Percentiles rank a stretch among this genome's conserved stretches.
These are phyloP conservation scores for Populus hybrid DNA, from an alignment of 441 rosid genomes.

Conservation along the genomic window DNA sequence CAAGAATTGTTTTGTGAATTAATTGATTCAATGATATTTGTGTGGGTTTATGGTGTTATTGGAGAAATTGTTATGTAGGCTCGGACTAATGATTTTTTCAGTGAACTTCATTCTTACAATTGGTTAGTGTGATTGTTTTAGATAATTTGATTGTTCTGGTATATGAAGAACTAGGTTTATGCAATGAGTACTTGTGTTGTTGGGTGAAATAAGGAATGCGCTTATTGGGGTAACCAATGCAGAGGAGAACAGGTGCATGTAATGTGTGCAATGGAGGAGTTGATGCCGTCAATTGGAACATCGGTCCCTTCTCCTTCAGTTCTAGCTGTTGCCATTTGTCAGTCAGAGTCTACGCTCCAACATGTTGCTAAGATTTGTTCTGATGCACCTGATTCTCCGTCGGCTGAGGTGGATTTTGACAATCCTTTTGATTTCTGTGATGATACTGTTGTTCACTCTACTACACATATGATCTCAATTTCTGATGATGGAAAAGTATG, in stretches of 20 bases:
- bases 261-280: constrained; percentile 84
- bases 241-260: constrained; percentile 91
- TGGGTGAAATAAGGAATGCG: constrained; percentile 19
- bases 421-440: constrained; percentile 87
- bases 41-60: background rate
- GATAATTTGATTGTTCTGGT: background rate
- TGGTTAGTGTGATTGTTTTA: background rate
- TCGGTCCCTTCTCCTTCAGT: constrained; percentile 75
- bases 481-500: constrained; percentile 96
- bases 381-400: constrained; percentile 45
- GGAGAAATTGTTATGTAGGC: background rate
- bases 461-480: constrained; percentile 71
- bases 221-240: constrained; percentile 34
- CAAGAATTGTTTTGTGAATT: background rate
- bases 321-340: constrained; percentile 60
- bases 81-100: background rate
- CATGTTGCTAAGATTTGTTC: constrained; percentile 65
- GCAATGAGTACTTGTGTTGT: background rate
- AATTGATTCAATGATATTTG: background rate
- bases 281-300: constrained; percentile 85
- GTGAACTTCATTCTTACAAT: background rate
- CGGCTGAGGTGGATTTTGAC: constrained; percentile 54
- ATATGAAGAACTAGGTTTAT: background rate
- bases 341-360: constrained; percentile 77
- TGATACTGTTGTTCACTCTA: constrained; percentile 61